Conservation (phyloP, 2,329 filamentous ascomycete genomes). For the Aureobasidium namibiae region DNA sequence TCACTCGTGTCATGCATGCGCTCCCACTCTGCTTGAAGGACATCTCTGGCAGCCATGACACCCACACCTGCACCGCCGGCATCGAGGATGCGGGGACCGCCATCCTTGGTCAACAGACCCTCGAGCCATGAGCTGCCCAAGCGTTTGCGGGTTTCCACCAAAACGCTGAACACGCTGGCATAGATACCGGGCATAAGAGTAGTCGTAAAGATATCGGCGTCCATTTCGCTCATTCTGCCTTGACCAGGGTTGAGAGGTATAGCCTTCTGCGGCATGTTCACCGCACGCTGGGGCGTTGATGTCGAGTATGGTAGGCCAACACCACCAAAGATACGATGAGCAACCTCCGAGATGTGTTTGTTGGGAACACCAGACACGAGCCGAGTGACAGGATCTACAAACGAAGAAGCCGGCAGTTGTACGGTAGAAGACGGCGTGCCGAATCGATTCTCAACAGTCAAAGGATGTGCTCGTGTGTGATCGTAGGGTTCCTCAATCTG, state of each 20-base stretch:
- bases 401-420: conserved; percentile 59
- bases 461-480: conserved; percentile 58
- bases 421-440: conserved; percentile 66
- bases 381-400: conserved; percentile 61
- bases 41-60: conserved; percentile 66
- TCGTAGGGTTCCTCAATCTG: conserved; percentile 16
- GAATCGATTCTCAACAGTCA: conserved; percentile 67
- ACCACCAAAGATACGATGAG: conserved; percentile 70
- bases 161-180: conserved; percentile 55
- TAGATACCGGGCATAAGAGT: conserved; percentile 64
- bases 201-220: conserved; percentile 65
- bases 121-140: conserved; percentile 64
- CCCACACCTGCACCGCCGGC: conserved; percentile 67
- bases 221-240: conserved; percentile 62
- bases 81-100: conserved; percentile 62
- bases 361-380: conserved; percentile 56
- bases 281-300: conserved; percentile 53
- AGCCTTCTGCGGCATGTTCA: conserved; percentile 52
- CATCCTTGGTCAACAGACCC: conserved; percentile 50
- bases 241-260: conserved; percentile 58
- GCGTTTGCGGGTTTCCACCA: conserved; percentile 67
- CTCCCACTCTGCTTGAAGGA: conserved; percentile 75
- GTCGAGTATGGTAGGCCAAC: conserved; percentile 67
- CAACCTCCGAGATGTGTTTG: conserved; percentile 65
- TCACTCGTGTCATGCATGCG: conserved; percentile 43